Conservation (phyloP, 2,329 filamentous ascomycete genomes). For the Hypoxylon sp. region DNA sequence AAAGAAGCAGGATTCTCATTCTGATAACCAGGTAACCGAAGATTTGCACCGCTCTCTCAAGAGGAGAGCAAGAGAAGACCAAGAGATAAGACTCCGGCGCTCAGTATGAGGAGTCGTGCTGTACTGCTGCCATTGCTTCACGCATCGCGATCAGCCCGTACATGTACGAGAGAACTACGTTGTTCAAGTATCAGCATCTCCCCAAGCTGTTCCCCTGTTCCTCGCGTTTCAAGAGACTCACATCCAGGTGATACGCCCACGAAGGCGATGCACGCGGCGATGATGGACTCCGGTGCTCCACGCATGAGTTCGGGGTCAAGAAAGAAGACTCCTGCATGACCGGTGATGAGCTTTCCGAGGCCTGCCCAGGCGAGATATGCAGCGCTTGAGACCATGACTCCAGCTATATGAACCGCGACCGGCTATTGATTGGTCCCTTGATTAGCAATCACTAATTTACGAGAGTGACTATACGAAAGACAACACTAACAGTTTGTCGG, state of each 20-base stretch:
- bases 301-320: conserved; percentile 60
- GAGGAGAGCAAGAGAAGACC: neutral
- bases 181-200: conserved; percentile 37
- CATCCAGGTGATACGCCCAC: conserved; percentile 59
- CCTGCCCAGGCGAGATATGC: conserved; percentile 65
- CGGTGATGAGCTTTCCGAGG: conserved; percentile 61
- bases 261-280: conserved; percentile 60
- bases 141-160: conserved; percentile 64
- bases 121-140: conserved; percentile 54
- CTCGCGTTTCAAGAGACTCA: conserved; percentile 52
- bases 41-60: neutral
- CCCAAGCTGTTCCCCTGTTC: neutral
- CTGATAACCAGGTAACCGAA: neutral
- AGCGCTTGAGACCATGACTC: conserved; percentile 56
- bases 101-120: conserved; percentile 28
- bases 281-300: conserved; percentile 57
- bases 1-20: neutral
- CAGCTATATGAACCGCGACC: conserved; percentile 58
- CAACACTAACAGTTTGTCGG: conserved; percentile 59
- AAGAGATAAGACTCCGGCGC: no score
- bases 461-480: neutral
- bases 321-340: conserved; percentile 64
- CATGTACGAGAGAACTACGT: conserved; percentile 62
- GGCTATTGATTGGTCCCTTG: conserved; percentile 52
- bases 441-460: conserved; percentile 31